Evolutionary conservation across 306 rosid genomes (phyloP).

Genomic region (Arachis stenosperma): DNA sequence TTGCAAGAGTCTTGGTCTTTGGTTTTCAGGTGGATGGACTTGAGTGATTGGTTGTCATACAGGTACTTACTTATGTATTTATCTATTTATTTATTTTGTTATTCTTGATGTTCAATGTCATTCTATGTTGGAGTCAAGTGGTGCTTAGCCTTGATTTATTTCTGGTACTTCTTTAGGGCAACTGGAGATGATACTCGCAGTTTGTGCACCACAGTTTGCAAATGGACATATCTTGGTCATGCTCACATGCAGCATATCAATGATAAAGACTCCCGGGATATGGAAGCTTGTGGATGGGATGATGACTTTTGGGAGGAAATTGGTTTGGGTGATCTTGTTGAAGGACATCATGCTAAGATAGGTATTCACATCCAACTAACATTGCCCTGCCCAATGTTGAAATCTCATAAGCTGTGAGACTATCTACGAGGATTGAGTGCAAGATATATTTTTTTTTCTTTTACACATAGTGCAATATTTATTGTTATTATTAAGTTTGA

Average conservation of each 20-base stretch:
- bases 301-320: conserved; percentile 99
- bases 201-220: conserved; percentile 94
- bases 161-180: conserved; percentile 61
- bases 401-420: conserved; percentile 22
- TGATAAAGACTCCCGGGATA: conserved; percentile 71
- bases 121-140: conserved; percentile 37
- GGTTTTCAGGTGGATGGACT: conserved; percentile 99
- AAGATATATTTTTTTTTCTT: background rate
- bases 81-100: conserved; percentile 16
- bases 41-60: conserved; percentile 99
- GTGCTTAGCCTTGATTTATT: conserved; percentile 34
- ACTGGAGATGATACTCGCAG: conserved; percentile 97
- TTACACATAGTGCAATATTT: conserved; percentile 5
- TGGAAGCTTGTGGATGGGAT: conserved; percentile 99
- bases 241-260: conserved; percentile 84
- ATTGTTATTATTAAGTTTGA: conserved; percentile 32
- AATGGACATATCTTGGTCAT: conserved; percentile 99
- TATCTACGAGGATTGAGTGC: conserved; percentile 3
- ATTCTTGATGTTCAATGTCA: conserved; percentile 29
- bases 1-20: conserved; percentile 91
- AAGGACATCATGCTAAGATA: conserved; percentile 96
- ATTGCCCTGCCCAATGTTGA: conserved; percentile 19
- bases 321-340: conserved; percentile 94
- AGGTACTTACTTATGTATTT: conserved; percentile 53
- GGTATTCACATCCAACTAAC: conserved; percentile 51